phyloP scores from a whole-genome alignment of 1,139 yeast species.

The Taphrina sp. region DNA sequence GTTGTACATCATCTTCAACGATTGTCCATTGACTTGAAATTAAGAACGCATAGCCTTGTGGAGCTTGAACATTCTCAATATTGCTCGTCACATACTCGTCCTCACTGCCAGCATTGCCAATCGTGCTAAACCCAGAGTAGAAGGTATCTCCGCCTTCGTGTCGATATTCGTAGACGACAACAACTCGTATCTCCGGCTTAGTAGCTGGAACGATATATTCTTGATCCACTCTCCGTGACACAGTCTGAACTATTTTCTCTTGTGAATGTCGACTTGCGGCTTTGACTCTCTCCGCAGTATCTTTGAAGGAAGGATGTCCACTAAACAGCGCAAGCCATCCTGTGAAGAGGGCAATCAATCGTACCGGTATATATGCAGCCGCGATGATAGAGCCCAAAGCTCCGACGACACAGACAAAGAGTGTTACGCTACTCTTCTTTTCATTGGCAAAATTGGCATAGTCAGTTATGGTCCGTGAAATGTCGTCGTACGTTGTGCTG shows the following conservation, averaged over 20 bases:
- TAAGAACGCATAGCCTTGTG: conserved; percentile 19
- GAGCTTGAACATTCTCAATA: conserved; percentile 23
- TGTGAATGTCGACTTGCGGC: conserved; percentile 3
- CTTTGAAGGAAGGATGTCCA: conserved; percentile 28
- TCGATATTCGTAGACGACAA: conserved; percentile 25
- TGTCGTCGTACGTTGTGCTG: conserved; percentile 36
- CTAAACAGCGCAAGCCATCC: conserved; percentile 27
- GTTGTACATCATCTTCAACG: not conserved
- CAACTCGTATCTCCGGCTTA: conserved; percentile 13
- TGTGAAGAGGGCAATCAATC: conserved; percentile 5
- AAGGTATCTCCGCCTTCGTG: conserved; percentile 10
- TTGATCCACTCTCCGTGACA: conserved; percentile 12
- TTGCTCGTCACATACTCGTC: conserved; percentile 24
- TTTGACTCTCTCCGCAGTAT: conserved; percentile 1
- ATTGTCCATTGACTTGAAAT: conserved; percentile 15
- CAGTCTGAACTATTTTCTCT: conserved; percentile 4
- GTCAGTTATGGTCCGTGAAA: conserved; percentile 34
- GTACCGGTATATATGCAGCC: conserved; percentile 26
- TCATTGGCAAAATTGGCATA: conserved; percentile 34
- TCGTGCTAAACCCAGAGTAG: conserved; percentile 30
- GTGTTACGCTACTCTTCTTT: conserved; percentile 16
- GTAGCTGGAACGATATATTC: conserved; percentile 21
- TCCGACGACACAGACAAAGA: conserved; percentile 13
- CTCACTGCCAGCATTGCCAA: conserved; percentile 28
- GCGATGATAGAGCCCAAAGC: conserved; percentile 1